Base-by-base conservation (phyloP, 1,284 basidiomycete genomes). In the Ustilago trichophora region DNA sequence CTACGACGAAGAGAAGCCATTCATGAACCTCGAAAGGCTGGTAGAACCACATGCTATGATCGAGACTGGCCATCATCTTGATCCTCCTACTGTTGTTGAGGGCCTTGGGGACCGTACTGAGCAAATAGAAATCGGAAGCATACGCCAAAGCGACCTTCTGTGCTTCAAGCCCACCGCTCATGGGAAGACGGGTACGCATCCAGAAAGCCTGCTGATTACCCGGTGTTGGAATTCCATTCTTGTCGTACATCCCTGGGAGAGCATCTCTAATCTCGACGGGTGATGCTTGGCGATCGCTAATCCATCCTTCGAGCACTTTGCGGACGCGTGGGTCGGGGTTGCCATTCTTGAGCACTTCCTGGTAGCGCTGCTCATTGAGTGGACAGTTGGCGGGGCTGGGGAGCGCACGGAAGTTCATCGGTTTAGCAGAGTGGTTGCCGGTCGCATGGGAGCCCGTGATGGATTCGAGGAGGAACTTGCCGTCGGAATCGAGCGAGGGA, bases 31-130 rank as follows among this genome's bases (percentile, higher is more conserved):
- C 54, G 37, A 81, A 81, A 6, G 68, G 45, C 29, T 76, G 64
- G 54, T 77, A 73, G 57, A 79, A 81, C 73, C 73, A 77, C 76
- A 81, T 81, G 22, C 62, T 66, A 52, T 81, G 79, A 52, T 81
- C 78, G 5, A 81, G 43, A 24, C 64, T 72, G 8, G 79, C 77
- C 75, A 80, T 79, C 79, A 81, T 81, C 42, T 73, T 63, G 53
- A 76, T 63, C 21, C 46, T 50, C 8, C 58, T 38, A 32, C 57
- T 50, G 38, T 57, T 71, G 27, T 73, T 59, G 6, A 73, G 49
- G 6, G 79, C 75, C 37, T 76, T 78, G 34, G 68, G 52, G 3
- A 80, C 63, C 4, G 77, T 73, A 40, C 55, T 64, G 18, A 78
- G 65, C 15, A 78, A 52, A 32, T 77, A 70, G 50, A 77, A 80